Conservation (phyloP, 305 asterid species). For the Caryopteris hybrid region DNA sequence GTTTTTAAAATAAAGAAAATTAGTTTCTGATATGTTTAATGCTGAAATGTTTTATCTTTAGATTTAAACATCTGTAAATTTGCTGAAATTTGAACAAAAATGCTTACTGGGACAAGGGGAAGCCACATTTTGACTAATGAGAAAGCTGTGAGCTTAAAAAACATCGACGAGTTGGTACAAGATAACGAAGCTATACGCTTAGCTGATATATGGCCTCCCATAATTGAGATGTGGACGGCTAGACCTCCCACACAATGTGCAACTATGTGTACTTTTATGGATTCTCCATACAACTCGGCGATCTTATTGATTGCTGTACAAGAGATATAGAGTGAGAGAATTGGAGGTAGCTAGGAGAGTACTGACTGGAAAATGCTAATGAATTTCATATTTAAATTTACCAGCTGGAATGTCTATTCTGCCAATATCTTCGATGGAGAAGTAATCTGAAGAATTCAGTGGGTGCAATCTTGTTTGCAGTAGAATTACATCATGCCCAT, state of each 20-base stretch:
- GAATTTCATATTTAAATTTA: neutral
- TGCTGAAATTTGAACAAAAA: neutral
- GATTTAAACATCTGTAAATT: too few species aligned
- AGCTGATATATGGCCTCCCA: slow-evolving; percentile 48
- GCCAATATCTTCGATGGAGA: slow-evolving; percentile 46
- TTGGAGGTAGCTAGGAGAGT: neutral
- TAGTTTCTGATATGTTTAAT: too few species aligned
- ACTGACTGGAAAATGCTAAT: neutral
- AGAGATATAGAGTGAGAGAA: neutral
- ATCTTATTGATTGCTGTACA: slow-evolving; percentile 40
- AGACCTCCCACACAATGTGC: slow-evolving; percentile 56
- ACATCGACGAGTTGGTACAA: slow-evolving; percentile 58
- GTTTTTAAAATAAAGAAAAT: neutral
- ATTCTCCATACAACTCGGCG: slow-evolving; percentile 23
- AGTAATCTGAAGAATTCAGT: slow-evolving; percentile 21
- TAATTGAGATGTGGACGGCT: slow-evolving; percentile 41
- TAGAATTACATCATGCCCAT: slow-evolving; percentile 41
- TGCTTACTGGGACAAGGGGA: slow-evolving; percentile 47
- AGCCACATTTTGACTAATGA: slow-evolving; percentile 51
- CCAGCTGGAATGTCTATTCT: slow-evolving; percentile 45
- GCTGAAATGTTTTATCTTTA: too few species aligned
- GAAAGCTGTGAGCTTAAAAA: slow-evolving; percentile 38
- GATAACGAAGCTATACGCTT: slow-evolving; percentile 41
- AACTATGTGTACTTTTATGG: slow-evolving; percentile 35
- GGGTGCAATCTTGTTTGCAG: slow-evolving; percentile 41